Percentiles rank a stretch among this genome's conserved stretches.
These are phyloP conservation scores for Chlamydomonas sp. DNA, from an alignment of 139 green algal species.

Conservation along the genomic window DNA sequence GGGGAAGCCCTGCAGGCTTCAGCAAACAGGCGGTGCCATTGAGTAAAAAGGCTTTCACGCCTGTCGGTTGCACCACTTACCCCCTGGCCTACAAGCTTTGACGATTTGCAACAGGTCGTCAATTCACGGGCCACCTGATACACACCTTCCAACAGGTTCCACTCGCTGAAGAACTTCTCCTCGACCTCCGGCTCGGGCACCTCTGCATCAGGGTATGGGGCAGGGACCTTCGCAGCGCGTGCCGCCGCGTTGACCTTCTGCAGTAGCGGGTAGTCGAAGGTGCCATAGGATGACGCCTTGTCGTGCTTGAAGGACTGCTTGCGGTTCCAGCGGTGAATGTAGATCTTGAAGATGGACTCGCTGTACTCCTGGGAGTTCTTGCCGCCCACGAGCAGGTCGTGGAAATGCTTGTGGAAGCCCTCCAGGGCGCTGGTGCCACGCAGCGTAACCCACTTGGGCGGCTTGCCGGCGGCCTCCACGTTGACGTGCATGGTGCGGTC, in stretches of 20 bases:
- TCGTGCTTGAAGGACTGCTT: constrained; percentile 10
- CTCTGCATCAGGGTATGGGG: not conserved
- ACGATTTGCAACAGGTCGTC: too few relatives aligned
- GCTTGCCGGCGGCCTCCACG: not conserved
- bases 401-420: constrained; percentile 15
- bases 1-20: too few relatives aligned
- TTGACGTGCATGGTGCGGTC: not conserved
- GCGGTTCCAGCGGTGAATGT: constrained; percentile 2
- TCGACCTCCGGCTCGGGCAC: not conserved
- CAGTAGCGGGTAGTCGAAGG: not conserved
- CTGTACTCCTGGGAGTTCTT: not conserved
- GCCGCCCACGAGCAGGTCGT: not conserved
- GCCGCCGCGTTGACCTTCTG: not conserved
- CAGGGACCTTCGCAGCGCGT: not conserved
- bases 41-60: too few relatives aligned
- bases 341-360: not conserved
- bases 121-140: too few relatives aligned
- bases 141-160: too few relatives aligned
- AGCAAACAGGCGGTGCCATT: too few relatives aligned
- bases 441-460: not conserved
- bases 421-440: not conserved
- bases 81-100: too few relatives aligned
- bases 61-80: too few relatives aligned
- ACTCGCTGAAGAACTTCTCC: too few relatives aligned
- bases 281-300: not conserved